phyloP scores from a whole-genome alignment of 2,329 filamentous ascomycete genomes.

The Fusarium sambucinum region DNA sequence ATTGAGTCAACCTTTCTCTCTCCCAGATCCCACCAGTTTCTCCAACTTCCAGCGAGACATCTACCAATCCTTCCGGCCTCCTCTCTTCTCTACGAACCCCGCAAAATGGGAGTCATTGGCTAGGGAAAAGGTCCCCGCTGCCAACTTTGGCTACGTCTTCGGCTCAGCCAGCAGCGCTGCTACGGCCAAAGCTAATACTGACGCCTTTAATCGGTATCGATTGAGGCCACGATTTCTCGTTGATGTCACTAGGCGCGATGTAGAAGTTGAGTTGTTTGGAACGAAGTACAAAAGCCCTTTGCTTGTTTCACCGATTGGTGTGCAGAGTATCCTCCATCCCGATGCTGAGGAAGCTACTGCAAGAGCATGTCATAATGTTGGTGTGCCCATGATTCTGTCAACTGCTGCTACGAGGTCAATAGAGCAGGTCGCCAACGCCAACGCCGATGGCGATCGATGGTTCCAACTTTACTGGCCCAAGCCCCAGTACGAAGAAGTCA shows the following conservation, averaged over 20 bases:
- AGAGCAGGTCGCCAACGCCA: conserved; percentile 73
- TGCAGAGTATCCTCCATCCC: conserved; percentile 74
- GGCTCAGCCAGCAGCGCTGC: conserved; percentile 72
- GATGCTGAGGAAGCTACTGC: conserved; percentile 75
- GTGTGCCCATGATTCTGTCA: conserved; percentile 75
- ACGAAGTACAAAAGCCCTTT: conserved; percentile 60
- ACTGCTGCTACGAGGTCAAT: conserved; percentile 74
- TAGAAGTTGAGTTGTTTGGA: conserved; percentile 66
- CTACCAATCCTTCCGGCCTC: conserved; percentile 42
- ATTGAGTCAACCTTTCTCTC: conserved; percentile 15
- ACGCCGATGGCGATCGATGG: conserved; percentile 71
- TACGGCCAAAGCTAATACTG: conserved; percentile 70
- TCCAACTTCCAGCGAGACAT: conserved; percentile 43
- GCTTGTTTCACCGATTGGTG: conserved; percentile 76
- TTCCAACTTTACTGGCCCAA: conserved; percentile 77
- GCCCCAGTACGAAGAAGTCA: conserved; percentile 74
- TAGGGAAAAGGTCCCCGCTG: conserved; percentile 28
- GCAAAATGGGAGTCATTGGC: conserved; percentile 42
- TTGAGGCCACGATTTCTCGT: conserved; percentile 66
- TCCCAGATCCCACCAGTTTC: conserved; percentile 37
- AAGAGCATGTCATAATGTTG: conserved; percentile 68
- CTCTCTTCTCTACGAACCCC: conserved; percentile 39
- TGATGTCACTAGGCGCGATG: conserved; percentile 58
- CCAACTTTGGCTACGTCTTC: conserved; percentile 68
- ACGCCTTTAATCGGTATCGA: conserved; percentile 66